Percentiles rank a stretch among this genome's conserved stretches.
These are phyloP conservation scores for Wakefieldia striispora DNA, from an alignment of 768 basidiomycete genomes.

Conservation along the genomic window DNA sequence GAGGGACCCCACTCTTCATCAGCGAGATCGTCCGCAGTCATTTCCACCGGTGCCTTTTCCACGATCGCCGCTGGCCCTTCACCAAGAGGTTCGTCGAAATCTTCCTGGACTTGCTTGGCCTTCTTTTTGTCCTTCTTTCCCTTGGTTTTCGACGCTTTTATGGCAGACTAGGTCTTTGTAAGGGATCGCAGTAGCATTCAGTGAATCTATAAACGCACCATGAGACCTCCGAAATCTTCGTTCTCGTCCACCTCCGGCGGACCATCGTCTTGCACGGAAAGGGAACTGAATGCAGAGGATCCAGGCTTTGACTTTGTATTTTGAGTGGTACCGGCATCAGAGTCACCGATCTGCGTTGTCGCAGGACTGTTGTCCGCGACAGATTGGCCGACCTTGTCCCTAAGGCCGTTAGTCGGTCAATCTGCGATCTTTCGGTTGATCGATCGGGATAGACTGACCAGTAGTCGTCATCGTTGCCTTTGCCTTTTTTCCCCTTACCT, in stretches of 20 bases:
- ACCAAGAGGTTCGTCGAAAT: constrained; percentile 30
- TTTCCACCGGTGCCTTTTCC: constrained; percentile 45
- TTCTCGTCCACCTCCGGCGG: constrained; percentile 53
- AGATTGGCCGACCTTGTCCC: constrained; percentile 65
- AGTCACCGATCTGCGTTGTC: constrained; percentile 30
- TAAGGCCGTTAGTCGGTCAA: constrained; percentile 28
- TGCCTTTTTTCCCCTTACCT: constrained; percentile 85
- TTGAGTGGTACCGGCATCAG: constrained; percentile 43
- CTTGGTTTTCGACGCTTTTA: constrained; percentile 54
- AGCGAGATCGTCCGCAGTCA: constrained; percentile 69
- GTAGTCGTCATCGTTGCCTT: constrained; percentile 73
- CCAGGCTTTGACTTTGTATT: constrained; percentile 31
- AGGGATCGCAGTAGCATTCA: neutral
- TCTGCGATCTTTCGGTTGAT: constrained; percentile 14
- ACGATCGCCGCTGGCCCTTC: constrained; percentile 22
- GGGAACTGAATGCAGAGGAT: constrained; percentile 53
- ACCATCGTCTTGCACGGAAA: constrained; percentile 41
- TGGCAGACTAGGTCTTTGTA: constrained; percentile 46
- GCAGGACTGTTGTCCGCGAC: constrained; percentile 41
- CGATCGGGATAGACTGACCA: constrained; percentile 50
- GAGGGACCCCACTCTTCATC: constrained; percentile 70
- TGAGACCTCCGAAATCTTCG: constrained; percentile 70
- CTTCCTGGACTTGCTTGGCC: constrained; percentile 35
- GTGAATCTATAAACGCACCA: constrained; percentile 47
- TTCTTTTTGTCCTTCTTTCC: constrained; percentile 58